Evolutionary conservation across 2,329 filamentous ascomycete species (phyloP).

Genomic region (Alternaria metachromatica): DNA sequence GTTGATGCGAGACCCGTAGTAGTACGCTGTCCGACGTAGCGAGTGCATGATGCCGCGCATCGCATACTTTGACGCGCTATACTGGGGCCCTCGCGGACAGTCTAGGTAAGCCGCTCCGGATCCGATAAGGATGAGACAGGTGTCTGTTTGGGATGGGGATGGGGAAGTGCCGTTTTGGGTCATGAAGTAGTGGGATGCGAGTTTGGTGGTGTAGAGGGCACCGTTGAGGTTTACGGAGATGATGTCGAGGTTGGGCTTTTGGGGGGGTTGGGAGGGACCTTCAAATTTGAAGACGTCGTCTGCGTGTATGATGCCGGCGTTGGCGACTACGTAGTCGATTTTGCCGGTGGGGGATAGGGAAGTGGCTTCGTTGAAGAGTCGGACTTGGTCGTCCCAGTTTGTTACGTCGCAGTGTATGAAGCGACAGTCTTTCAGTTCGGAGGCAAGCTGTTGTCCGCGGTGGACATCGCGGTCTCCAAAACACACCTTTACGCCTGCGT

Average conservation of each 20-base stretch:
- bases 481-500: background rate
- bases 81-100: slow-evolving; percentile 11
- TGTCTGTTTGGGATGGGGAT: slow-evolving; percentile 1
- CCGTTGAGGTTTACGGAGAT: slow-evolving; percentile 5
- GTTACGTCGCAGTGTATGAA: slow-evolving; percentile 12
- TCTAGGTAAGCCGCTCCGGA: slow-evolving; percentile 12
- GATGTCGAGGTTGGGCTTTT: slow-evolving; percentile 4
- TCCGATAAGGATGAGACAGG: slow-evolving; percentile 16
- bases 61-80: slow-evolving; percentile 14
- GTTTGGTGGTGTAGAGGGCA: slow-evolving; percentile 5
- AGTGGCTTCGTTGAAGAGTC: slow-evolving; percentile 3
- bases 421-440: background rate
- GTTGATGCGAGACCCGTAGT: slow-evolving; percentile 11
- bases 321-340: slow-evolving; percentile 13
- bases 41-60: slow-evolving; percentile 15
- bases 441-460: background rate
- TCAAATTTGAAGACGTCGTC: slow-evolving; percentile 16
- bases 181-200: slow-evolving; percentile 16
- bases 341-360: background rate
- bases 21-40: slow-evolving; percentile 6
- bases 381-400: slow-evolving; percentile 16
- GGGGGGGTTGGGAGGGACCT: background rate
- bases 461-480: background rate
- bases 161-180: slow-evolving; percentile 1
- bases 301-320: slow-evolving; percentile 11